Evolutionary conservation across 1,139 yeast species (phyloP), one percentile per base, ranked within the genome.

Genomic region (Nakaseomyces sp.): DNA sequence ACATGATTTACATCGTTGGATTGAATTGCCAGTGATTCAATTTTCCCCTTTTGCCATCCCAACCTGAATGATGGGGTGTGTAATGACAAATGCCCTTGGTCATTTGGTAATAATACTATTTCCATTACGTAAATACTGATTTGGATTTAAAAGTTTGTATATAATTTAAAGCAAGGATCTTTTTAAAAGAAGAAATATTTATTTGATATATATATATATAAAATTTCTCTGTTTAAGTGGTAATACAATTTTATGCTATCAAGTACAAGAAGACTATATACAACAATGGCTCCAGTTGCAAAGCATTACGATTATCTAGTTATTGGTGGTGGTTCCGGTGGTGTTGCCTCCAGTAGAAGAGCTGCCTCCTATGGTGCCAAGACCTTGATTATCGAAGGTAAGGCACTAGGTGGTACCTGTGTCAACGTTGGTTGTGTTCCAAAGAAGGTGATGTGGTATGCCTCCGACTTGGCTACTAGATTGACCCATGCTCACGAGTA

Each of bases 311-410:
- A 89, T 58, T 91, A 86, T 63, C 72, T 91, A 45, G 98, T 91
- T 48, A 91, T 91, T 56, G 99, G 99, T 41, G 99, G 98, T 49
- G 99, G 99, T n/a, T 87, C 96, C 33, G 99, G 97, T 43, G 99
- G 99, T 54, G 96, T 91, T 40, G 96, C 98, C 16, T 82, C 95
- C 19, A 95, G 96, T 17, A 80, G 99, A 64, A 79, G 97, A 57
- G 98, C 98, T 10, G 95, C 97, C 42, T 77, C 81, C 40, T 79
- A 88, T 56, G 98, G 98, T 22, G 95, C 93, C 26, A 86, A 87
- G 55, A 83, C 93, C 1, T 71, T 89, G 50, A 62, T 91, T 33
- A 73, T 91, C 47, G 98, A 91, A 65, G 78, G 86, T 33, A 77
- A 79, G 47, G 79, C 71, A 47, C 74, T 93, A 66, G 98, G 98